These are phyloP conservation scores for Phialophora chinensis DNA, from an alignment of 2,329 filamentous ascomycete species.

Conservation along the genomic window DNA sequence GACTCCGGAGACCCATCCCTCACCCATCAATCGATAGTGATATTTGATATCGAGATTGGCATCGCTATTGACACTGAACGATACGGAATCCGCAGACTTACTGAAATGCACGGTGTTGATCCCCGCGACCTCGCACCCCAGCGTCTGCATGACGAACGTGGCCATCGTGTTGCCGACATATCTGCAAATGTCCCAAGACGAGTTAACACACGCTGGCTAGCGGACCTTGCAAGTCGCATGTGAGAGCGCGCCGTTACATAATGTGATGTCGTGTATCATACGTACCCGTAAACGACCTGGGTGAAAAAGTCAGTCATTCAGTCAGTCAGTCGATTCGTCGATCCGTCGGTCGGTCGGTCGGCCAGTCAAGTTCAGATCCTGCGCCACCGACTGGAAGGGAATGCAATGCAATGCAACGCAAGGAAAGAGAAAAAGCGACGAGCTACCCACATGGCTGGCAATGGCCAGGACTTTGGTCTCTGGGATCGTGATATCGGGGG, in stretches of 20 bases:
- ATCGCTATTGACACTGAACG: neutral
- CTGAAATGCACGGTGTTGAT: slow-evolving; percentile 98
- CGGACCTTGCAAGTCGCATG: neutral
- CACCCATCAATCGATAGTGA: neutral
- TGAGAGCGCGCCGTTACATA: neutral
- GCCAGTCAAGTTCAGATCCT: neutral
- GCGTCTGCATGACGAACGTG: slow-evolving; percentile 87
- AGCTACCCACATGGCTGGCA: slow-evolving; percentile 84
- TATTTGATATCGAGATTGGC: neutral
- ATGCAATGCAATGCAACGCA: slow-evolving; percentile 12
- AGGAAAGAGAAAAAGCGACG: slow-evolving; percentile 14
- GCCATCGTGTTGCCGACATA: slow-evolving; percentile 99
- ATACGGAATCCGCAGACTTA: slow-evolving; percentile 54
- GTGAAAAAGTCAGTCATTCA: neutral
- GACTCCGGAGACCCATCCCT: neutral
- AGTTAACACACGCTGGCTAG: neutral
- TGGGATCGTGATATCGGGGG: slow-evolving; percentile 49
- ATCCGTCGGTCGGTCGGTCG: no score
- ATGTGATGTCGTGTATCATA: neutral
- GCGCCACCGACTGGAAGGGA: neutral
- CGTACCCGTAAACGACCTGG: slow-evolving; percentile 14
- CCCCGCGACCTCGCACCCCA: slow-evolving; percentile 91
- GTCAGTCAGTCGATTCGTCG: neutral
- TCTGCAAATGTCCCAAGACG: slow-evolving; percentile 54
- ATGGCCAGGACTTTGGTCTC: slow-evolving; percentile 79